Conservation (phyloP, 257 asterid genomes). For the Leptodermis oblonga region DNA sequence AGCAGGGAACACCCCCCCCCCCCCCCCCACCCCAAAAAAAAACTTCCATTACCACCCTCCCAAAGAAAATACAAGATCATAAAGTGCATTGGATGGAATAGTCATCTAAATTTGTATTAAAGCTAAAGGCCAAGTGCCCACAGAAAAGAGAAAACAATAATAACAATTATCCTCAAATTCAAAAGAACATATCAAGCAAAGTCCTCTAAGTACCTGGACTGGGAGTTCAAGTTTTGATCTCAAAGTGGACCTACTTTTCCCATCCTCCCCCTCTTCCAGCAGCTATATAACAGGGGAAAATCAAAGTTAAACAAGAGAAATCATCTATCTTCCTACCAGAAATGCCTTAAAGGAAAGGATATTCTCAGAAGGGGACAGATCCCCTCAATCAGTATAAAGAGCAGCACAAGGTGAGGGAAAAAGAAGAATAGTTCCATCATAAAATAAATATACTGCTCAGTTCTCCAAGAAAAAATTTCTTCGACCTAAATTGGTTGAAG, state of each 20-base stretch:
- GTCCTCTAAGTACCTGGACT: conserved; percentile 67
- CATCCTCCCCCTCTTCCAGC: conserved; percentile 96
- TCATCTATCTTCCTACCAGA: neutral
- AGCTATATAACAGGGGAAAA: conserved; percentile 40
- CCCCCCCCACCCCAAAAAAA: too few relatives aligned
- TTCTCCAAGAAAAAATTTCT: neutral
- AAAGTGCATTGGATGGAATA: neutral
- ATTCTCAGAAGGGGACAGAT: neutral
- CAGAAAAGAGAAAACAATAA: neutral
- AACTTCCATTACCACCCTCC: neutral
- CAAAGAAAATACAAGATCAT: neutral
- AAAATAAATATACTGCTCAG: neutral
- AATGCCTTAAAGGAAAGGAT: neutral
- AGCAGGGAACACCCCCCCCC: neutral
- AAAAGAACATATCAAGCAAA: neutral
- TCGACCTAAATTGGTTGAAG: neutral
- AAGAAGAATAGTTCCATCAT: neutral
- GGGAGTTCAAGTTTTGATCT: conserved; percentile 94
- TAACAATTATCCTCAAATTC: neutral
- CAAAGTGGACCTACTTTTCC: conserved; percentile 59
- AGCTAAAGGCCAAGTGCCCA: neutral
- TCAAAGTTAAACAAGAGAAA: neutral
- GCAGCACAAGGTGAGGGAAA: neutral
- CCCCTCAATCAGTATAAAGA: neutral
- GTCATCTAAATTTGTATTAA: neutral